Evolutionary conservation across 2,329 filamentous ascomycete genomes (phyloP).

Genomic region (Pyrenochaeta sp.): DNA sequence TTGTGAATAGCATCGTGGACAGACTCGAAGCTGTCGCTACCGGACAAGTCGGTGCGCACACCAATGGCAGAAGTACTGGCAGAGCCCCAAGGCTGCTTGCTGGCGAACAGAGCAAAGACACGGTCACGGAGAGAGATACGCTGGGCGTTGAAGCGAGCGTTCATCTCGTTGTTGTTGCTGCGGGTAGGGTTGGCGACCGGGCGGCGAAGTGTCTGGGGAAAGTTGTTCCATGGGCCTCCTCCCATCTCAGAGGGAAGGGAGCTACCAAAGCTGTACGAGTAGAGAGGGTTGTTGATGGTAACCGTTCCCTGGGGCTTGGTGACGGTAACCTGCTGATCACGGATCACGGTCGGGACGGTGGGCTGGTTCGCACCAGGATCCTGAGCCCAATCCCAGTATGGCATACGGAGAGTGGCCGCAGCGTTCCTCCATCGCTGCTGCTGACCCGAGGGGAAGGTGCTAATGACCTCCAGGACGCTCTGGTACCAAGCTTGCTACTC

Average conservation of each 20-base stretch:
- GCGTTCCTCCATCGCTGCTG: constrained; percentile 52
- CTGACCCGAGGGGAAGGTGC: constrained; percentile 50
- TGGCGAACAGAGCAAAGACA: constrained; percentile 47
- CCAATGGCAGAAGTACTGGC: constrained; percentile 43
- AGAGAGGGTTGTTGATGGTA: constrained; percentile 57
- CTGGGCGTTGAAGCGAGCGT: constrained; percentile 33
- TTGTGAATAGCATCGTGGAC: constrained; percentile 47
- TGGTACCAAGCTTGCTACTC: constrained; percentile 54
- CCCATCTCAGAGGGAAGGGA: constrained; percentile 65
- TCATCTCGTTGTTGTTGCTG: constrained; percentile 50
- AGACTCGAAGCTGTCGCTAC: constrained; percentile 48
- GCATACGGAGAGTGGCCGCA: constrained; percentile 53
- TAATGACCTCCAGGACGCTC: constrained; percentile 52
- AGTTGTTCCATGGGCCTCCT: constrained; percentile 45
- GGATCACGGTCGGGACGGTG: constrained; percentile 46
- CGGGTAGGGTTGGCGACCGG: constrained; percentile 43
- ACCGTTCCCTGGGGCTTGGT: constrained; percentile 52
- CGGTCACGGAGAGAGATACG: constrained; percentile 47
- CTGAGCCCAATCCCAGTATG: constrained; percentile 60
- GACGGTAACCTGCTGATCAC: constrained; percentile 53
- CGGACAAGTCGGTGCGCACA: constrained; percentile 38
- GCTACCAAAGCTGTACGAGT: constrained; percentile 53
- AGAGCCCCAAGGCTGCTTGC: constrained; percentile 39
- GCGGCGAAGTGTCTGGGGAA: constrained; percentile 41
- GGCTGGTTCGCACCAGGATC: constrained; percentile 40